Conservation (phyloP, 805 yeast species). For the Nakazawaea ishiwadae region DNA sequence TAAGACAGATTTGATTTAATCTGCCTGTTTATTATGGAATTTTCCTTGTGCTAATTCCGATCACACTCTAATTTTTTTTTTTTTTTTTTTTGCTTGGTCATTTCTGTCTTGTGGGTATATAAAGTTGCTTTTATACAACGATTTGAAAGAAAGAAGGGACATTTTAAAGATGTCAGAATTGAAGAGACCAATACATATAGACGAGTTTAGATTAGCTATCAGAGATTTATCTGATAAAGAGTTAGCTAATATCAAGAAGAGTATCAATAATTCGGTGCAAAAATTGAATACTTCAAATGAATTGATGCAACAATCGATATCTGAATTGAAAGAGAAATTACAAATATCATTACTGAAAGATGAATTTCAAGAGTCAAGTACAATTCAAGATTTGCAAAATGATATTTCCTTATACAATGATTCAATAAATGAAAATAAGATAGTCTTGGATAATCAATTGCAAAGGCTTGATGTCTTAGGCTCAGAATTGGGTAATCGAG, state of each 20-base stretch:
- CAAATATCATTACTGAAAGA: slow-evolving; percentile 18
- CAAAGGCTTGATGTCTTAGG: slow-evolving; percentile 40
- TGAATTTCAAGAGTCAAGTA: slow-evolving; percentile 25
- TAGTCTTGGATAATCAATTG: slow-evolving; percentile 47
- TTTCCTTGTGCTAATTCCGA: no score
- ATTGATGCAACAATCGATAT: slow-evolving; percentile 38
- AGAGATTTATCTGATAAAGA: slow-evolving; percentile 38
- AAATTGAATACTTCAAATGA: slow-evolving; percentile 50
- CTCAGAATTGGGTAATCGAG: slow-evolving; percentile 44
- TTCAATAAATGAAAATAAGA: slow-evolving; percentile 51
- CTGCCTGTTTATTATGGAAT: no score
- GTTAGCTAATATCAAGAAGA: slow-evolving; percentile 25
- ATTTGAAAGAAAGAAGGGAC: no score
- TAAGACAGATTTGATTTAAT: no score
- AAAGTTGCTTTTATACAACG: no score
- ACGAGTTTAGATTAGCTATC: slow-evolving; percentile 25
- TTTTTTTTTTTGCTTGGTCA: no score
- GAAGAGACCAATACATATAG: slow-evolving; percentile 22
- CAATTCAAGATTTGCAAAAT: slow-evolving; percentile 32
- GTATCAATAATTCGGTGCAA: slow-evolving; percentile 35
- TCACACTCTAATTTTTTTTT: no score
- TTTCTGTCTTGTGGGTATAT: no score
- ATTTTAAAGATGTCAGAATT: slow-evolving; percentile 22
- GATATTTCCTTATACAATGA: slow-evolving; percentile 50
- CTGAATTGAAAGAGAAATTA: slow-evolving; percentile 20